These are phyloP conservation scores for Plantago rigida DNA, from an alignment of 305 asterid genomes.

Conservation along the genomic window DNA sequence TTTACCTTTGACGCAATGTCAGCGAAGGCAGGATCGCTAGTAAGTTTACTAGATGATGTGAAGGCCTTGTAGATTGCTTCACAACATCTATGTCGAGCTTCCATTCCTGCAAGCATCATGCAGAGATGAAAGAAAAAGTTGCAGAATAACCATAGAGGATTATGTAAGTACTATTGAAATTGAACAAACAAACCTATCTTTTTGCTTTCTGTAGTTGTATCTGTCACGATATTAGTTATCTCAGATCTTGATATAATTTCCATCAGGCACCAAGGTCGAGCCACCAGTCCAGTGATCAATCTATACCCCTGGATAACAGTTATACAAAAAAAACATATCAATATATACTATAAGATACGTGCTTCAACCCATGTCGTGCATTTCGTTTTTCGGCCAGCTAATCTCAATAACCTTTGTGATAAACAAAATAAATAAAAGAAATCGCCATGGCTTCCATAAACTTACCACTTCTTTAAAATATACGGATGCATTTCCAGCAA, in stretches of 20 bases:
- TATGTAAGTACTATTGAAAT: slow-evolving; percentile 7
- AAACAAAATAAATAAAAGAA: no score
- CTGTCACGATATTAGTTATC: slow-evolving; percentile 51
- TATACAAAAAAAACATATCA: slow-evolving; percentile 4
- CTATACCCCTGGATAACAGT: slow-evolving; percentile 57
- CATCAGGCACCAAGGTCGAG: slow-evolving; percentile 79
- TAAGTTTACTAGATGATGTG: slow-evolving; percentile 45
- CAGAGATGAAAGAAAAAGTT: slow-evolving; percentile 1
- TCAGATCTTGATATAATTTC: slow-evolving; percentile 64
- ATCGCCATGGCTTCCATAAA: no score
- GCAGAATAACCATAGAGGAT: background rate
- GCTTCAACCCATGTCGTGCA: slow-evolving; percentile 6
- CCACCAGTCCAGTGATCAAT: slow-evolving; percentile 61
- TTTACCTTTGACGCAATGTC: slow-evolving; percentile 55
- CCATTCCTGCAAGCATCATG: slow-evolving; percentile 57
- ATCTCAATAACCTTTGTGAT: background rate
- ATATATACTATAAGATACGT: background rate
- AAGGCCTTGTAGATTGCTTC: slow-evolving; percentile 53
- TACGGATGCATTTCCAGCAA: no score
- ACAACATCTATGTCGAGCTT: slow-evolving; percentile 79
- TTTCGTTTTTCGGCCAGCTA: background rate
- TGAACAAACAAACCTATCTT: slow-evolving; percentile 53
- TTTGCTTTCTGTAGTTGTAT: slow-evolving; percentile 51
- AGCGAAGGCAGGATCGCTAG: slow-evolving; percentile 46
- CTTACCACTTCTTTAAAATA: no score